These are phyloP conservation scores for Histomonas meleagridis DNA, from an alignment of 208 protist genomes.

Conservation along the genomic window DNA sequence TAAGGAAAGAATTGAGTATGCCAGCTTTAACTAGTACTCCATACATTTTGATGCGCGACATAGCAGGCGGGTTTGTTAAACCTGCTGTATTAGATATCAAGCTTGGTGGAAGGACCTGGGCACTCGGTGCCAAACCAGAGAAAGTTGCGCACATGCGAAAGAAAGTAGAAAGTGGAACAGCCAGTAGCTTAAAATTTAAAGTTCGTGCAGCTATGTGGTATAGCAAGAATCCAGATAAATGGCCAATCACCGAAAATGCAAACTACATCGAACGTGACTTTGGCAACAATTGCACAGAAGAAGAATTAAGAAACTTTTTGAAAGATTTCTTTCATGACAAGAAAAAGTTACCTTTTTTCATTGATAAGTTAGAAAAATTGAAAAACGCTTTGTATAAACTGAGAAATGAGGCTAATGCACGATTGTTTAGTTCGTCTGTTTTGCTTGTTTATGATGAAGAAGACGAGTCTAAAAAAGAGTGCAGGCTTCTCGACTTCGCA, in stretches of 20 bases:
- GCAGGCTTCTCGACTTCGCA: constrained; percentile 9
- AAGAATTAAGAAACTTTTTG: background rate
- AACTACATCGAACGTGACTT: background rate
- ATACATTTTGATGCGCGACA: background rate
- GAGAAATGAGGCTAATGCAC: background rate
- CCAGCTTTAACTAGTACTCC: background rate
- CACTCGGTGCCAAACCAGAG: background rate
- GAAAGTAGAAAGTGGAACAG: background rate
- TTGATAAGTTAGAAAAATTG: background rate
- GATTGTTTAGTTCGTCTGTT: background rate
- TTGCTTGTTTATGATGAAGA: constrained; percentile 25
- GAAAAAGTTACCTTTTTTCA: background rate
- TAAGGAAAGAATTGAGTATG: background rate
- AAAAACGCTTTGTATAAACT: background rate
- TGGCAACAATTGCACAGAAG: background rate
- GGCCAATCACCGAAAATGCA: background rate
- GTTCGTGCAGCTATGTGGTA: constrained; percentile 16
- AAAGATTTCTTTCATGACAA: background rate
- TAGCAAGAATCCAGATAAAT: background rate
- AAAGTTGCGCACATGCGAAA: background rate
- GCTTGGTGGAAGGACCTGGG: background rate
- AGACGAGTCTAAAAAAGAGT: background rate
- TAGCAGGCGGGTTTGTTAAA: background rate
- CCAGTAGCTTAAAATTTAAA: background rate
- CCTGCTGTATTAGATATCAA: background rate